Conservation (phyloP, 2,329 filamentous ascomycete genomes). For the Tolypocladium inflatum region DNA sequence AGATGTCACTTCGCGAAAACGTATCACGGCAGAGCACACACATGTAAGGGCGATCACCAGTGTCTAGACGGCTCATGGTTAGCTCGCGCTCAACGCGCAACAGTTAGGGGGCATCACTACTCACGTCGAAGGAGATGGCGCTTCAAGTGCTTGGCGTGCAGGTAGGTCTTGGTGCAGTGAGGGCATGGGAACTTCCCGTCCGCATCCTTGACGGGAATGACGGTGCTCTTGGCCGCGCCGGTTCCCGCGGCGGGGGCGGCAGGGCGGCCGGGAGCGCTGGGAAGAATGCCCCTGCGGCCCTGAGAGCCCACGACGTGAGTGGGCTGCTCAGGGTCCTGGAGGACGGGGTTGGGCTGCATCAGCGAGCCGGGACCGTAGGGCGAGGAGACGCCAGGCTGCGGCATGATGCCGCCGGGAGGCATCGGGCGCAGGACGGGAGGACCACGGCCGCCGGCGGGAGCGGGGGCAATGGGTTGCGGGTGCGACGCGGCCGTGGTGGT, state of each 20-base stretch:
- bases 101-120: constrained; percentile 28
- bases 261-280: constrained; percentile 79
- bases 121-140: constrained; percentile 92
- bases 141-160: constrained; percentile 96
- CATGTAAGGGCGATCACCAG: constrained; percentile 95
- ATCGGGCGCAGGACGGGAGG: constrained; percentile 59
- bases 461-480: constrained; percentile 67
- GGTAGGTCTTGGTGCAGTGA: constrained; percentile 95
- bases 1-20: constrained; percentile 93
- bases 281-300: constrained; percentile 81
- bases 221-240: constrained; percentile 63
- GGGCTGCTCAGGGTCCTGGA: constrained; percentile 53
- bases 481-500: constrained; percentile 58
- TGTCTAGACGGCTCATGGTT: constrained; percentile 52
- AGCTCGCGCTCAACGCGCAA: constrained; percentile 15
- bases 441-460: constrained; percentile 47
- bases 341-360: constrained; percentile 47
- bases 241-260: constrained; percentile 64
- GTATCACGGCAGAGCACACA: constrained; percentile 97
- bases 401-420: constrained; percentile 56
- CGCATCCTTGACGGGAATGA: constrained; percentile 88
- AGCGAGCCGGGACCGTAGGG: constrained; percentile 51
- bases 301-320: constrained; percentile 94
- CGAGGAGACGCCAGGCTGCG: constrained; percentile 45
- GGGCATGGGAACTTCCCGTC: constrained; percentile 98